Conservation (phyloP, 331 rosid species). For the Malus hybrid region DNA sequence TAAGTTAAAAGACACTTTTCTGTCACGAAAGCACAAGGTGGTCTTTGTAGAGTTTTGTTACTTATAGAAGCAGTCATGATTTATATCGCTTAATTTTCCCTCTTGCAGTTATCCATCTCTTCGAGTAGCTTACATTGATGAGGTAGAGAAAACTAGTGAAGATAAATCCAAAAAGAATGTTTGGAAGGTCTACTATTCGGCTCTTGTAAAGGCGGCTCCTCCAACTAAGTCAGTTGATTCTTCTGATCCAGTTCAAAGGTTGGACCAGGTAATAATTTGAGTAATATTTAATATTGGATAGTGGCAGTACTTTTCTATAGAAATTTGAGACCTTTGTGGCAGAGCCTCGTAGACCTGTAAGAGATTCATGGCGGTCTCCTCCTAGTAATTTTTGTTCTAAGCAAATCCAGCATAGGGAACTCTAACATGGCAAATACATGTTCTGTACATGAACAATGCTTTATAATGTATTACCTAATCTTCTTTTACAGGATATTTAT, state of each 20-base stretch:
- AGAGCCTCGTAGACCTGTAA: background rate
- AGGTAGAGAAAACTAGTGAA: conserved; percentile 73
- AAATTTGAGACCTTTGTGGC: conserved; percentile 4
- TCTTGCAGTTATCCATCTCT: conserved; percentile 80
- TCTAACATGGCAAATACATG: background rate
- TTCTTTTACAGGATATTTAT: conserved; percentile 59
- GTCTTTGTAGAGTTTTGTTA: background rate
- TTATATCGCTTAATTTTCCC: conserved; percentile 13
- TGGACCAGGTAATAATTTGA: conserved; percentile 68
- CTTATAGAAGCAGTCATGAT: conserved; percentile 2
- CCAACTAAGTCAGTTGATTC: conserved; percentile 71
- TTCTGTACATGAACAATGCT: background rate
- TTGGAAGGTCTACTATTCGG: conserved; percentile 79
- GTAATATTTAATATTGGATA: conserved; percentile 4
- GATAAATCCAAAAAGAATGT: conserved; percentile 48
- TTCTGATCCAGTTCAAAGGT: conserved; percentile 60
- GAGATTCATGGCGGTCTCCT: background rate
- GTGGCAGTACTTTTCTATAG: background rate
- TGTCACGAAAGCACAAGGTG: background rate
- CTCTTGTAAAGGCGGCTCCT: conserved; percentile 80
- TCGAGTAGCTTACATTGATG: conserved; percentile 91
- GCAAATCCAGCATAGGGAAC: background rate
- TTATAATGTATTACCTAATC: conserved; percentile 17
- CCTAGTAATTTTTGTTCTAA: background rate
- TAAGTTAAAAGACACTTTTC: background rate